These are phyloP conservation scores for Psilocybe cyanescens DNA, from an alignment of 768 basidiomycete species.

Conservation along the genomic window DNA sequence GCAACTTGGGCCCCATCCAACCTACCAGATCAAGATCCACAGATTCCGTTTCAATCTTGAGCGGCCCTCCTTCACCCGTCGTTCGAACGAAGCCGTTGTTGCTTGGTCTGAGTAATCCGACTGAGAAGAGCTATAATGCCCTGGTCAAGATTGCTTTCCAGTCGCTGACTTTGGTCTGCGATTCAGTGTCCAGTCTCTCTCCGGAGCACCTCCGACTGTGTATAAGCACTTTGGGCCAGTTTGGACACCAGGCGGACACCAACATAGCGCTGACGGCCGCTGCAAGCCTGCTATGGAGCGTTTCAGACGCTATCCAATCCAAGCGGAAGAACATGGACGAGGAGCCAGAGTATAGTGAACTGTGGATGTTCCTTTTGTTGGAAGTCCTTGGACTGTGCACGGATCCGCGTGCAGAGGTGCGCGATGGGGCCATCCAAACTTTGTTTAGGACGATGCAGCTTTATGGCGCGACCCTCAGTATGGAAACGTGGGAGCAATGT, in stretches of 20 bases:
- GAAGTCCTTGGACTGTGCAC: constrained; percentile 84
- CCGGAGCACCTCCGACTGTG: constrained; percentile 84
- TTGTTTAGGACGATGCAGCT: constrained; percentile 92
- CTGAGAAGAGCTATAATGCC: constrained; percentile 70
- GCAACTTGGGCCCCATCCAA: constrained; percentile 25
- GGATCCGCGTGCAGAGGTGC: constrained; percentile 84
- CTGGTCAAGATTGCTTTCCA: constrained; percentile 95
- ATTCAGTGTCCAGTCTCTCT: constrained; percentile 83
- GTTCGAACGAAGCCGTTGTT: constrained; percentile 36
- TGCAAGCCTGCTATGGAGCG: constrained; percentile 92
- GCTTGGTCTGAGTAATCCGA: constrained; percentile 57
- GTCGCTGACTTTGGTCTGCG: constrained; percentile 91
- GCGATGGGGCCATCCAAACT: constrained; percentile 94
- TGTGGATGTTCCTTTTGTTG: constrained; percentile 94
- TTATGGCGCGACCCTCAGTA: constrained; percentile 85
- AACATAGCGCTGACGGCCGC: constrained; percentile 96
- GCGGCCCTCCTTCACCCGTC: constrained; percentile 37
- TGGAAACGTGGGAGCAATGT: constrained; percentile 87
- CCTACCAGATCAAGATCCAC: constrained; percentile 36
- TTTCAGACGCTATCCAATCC: constrained; percentile 93
- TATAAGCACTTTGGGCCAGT: constrained; percentile 89
- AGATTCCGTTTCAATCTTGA: constrained; percentile 44
- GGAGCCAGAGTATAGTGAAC: constrained; percentile 74
- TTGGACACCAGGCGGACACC: constrained; percentile 91
- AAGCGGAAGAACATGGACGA: constrained; percentile 68